Conservation (phyloP, 1,139 yeast species). For the Candida tropicalis region DNA sequence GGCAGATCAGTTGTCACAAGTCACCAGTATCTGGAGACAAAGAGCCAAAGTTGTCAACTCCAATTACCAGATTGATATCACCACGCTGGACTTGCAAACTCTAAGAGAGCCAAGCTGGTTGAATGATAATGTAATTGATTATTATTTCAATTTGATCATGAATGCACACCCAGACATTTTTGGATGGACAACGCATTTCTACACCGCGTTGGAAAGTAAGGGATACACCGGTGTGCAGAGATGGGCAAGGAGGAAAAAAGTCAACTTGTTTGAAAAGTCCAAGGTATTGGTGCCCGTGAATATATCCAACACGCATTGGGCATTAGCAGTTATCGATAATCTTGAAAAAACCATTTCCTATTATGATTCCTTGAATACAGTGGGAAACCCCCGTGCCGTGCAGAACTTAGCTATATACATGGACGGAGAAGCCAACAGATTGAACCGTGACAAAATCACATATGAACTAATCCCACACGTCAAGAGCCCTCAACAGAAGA, state of each 20-base stretch:
- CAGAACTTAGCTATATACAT: conserved; percentile 60
- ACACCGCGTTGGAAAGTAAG: conserved; percentile 62
- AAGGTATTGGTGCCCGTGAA: conserved; percentile 83
- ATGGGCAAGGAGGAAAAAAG: conserved; percentile 87
- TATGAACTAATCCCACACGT: conserved; percentile 37
- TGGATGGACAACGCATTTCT: conserved; percentile 88
- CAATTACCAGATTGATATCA: conserved; percentile 57
- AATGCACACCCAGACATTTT: conserved; percentile 44
- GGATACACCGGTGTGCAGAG: conserved; percentile 85
- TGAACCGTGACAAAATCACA: conserved; percentile 35
- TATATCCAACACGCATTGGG: conserved; percentile 88
- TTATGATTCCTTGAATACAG: conserved; percentile 66
- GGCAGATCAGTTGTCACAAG: conserved; percentile 22
- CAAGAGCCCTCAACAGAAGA: conserved; percentile 80
- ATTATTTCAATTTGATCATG: conserved; percentile 66
- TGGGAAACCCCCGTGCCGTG: conserved; percentile 58
- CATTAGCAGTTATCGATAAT: conserved; percentile 78
- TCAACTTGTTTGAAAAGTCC: conserved; percentile 64
- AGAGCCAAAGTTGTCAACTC: conserved; percentile 25
- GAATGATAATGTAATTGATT: conserved; percentile 88
- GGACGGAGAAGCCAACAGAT: conserved; percentile 54
- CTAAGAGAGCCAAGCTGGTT: conserved; percentile 78
- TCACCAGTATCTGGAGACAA: conserved; percentile 27
- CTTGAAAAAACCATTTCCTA: conserved; percentile 59
- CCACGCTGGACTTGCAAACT: conserved; percentile 68